These are phyloP conservation scores for Crithidia sp. DNA, from an alignment of 208 protist genomes.

Conservation along the genomic window DNA sequence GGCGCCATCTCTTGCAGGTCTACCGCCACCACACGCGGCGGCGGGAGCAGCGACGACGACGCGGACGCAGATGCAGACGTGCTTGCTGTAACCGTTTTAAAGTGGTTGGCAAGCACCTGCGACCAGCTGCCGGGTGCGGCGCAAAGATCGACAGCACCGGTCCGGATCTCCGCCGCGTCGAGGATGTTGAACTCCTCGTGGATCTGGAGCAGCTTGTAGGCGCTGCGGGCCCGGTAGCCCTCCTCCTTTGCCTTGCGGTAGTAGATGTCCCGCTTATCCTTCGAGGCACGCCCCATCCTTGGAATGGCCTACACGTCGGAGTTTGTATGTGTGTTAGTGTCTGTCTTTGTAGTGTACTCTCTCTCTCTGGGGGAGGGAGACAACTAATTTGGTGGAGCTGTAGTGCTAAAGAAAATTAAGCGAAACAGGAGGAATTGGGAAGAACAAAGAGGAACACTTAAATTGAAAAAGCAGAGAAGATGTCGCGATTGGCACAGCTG, in stretches of 20 bases:
- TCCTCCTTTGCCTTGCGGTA: conserved; percentile 99
- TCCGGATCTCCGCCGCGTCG: conserved; percentile 69
- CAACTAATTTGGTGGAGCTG: no score
- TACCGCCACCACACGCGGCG: conserved; percentile 88
- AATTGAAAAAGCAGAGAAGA: no score
- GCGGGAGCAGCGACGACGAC: not conserved
- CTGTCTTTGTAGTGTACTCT: not conserved
- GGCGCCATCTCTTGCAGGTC: conserved; percentile 99
- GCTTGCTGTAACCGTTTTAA: conserved; percentile 17
- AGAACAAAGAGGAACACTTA: no score
- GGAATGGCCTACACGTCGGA: not conserved
- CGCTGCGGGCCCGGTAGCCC: conserved; percentile 97
- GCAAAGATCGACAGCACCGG: conserved; percentile 98
- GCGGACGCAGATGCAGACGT: not conserved
- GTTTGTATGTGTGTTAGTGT: not conserved
- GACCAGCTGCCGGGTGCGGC: conserved; percentile 97
- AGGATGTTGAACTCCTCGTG: conserved; percentile 98
- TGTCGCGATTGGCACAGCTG: no score
- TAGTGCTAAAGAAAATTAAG: no score
- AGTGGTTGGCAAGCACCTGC: conserved; percentile 88
- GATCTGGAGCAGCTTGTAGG: conserved; percentile 99
- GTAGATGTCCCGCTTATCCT: conserved; percentile 99
- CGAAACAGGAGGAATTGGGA: no score
- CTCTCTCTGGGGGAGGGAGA: no score
- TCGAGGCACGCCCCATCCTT: conserved; percentile 92